Evolutionary conservation across 2,329 filamentous ascomycete species (phyloP).

Genomic region (Zalaria sp.): DNA sequence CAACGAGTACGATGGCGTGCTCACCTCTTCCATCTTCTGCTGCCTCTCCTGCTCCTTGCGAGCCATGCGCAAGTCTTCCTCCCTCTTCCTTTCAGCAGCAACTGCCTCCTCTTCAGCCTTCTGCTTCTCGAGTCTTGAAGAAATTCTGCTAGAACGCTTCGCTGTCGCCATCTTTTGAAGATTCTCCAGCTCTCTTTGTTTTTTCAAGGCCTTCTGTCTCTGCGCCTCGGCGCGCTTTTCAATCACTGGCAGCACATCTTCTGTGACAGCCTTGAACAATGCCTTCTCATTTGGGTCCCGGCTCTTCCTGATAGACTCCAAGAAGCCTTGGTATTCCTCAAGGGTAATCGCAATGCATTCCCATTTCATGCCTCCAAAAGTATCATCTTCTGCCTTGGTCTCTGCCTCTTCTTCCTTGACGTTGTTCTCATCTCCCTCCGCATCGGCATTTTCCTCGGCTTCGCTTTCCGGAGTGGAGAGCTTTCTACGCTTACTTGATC

Average conservation of each 20-base stretch:
- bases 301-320: conserved; percentile 58
- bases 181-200: conserved; percentile 67
- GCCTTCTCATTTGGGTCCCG: conserved; percentile 76
- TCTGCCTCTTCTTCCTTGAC: conserved; percentile 18
- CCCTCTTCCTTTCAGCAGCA: conserved; percentile 55
- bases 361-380: conserved; percentile 69
- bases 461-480: conserved; percentile 30
- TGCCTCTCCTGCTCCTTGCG: conserved; percentile 43
- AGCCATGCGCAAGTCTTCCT: conserved; percentile 49
- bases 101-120: conserved; percentile 56
- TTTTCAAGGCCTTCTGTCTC: conserved; percentile 57
- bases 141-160: conserved; percentile 84
- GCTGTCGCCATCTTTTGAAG: conserved; percentile 82
- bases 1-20: conserved; percentile 1
- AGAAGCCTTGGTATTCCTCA: conserved; percentile 58
- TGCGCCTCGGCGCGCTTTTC: conserved; percentile 59
- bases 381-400: conserved; percentile 24
- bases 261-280: conserved; percentile 55
- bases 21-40: conserved; percentile 51
- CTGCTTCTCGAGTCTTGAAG: conserved; percentile 65
- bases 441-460: conserved; percentile 28
- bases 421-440: conserved; percentile 23
- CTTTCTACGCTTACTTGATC: conserved; percentile 61
- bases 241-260: conserved; percentile 71
- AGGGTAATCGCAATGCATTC: conserved; percentile 79